These are phyloP conservation scores for Lepiota subincarnata DNA, from an alignment of 768 basidiomycete genomes.

Conservation along the genomic window DNA sequence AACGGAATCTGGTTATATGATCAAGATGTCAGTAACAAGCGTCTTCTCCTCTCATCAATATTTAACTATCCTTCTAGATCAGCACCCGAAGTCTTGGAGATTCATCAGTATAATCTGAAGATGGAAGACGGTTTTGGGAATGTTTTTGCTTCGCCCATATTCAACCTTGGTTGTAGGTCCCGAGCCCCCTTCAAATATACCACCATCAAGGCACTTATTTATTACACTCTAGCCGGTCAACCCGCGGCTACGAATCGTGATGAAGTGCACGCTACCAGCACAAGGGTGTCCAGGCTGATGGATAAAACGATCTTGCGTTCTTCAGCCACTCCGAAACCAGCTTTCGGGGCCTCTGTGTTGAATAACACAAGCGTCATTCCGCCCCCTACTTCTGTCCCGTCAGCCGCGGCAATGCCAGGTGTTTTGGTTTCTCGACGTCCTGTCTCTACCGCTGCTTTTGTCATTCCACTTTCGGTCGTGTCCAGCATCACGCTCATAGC, in stretches of 20 bases:
- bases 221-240: too few relatives aligned
- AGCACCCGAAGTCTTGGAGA: slow-evolving; percentile 17
- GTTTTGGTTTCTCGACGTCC: slow-evolving; percentile 20
- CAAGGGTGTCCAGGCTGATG: too few relatives aligned
- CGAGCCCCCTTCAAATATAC: not conserved
- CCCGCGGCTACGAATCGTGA: too few relatives aligned
- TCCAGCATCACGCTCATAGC: slow-evolving; percentile 28
- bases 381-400: not conserved
- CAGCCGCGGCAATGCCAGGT: slow-evolving; percentile 11
- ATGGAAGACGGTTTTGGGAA: slow-evolving; percentile 25
- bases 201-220: too few relatives aligned
- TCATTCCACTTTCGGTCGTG: slow-evolving; percentile 30
- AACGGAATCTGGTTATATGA: slow-evolving; percentile 18
- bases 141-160: slow-evolving; percentile 21
- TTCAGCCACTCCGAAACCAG: too few relatives aligned
- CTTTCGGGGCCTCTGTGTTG: not conserved
- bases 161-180: slow-evolving; percentile 24
- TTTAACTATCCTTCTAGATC: slow-evolving; percentile 14
- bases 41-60: not conserved
- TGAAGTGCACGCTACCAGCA: too few relatives aligned
- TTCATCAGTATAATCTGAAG: slow-evolving; percentile 12
- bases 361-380: slow-evolving; percentile 2
- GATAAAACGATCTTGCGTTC: too few relatives aligned
- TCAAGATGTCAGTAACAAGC: slow-evolving; percentile 20
- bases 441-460: slow-evolving; percentile 27